phyloP scores from a whole-genome alignment of 2,329 filamentous ascomycete species.

The Xylariaceae sp. region DNA sequence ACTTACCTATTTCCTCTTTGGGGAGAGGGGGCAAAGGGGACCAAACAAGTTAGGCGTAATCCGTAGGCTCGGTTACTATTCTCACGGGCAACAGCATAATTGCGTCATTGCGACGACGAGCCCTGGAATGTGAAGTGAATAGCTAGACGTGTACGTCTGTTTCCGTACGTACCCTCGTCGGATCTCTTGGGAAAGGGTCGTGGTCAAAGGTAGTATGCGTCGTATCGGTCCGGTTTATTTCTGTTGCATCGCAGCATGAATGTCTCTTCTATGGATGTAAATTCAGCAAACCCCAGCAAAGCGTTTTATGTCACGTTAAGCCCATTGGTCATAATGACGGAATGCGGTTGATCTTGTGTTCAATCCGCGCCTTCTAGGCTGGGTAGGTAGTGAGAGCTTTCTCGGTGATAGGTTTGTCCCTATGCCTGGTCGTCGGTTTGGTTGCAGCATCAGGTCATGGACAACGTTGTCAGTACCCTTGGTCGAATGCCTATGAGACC shows the following conservation, averaged over 20 bases:
- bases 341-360: constrained; percentile 12
- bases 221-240: constrained; percentile 16
- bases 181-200: background rate
- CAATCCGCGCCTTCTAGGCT: background rate
- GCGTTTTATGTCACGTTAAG: constrained; percentile 3
- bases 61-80: background rate
- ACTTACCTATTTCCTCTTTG: background rate
- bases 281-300: constrained; percentile 6
- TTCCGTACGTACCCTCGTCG: background rate
- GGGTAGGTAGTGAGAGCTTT: constrained; percentile 1
- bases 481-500: background rate
- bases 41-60: background rate
- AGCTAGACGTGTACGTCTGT: background rate
- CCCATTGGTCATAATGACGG: constrained; percentile 10
- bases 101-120: constrained; percentile 14
- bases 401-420: constrained; percentile 2
- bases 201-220: constrained; percentile 1
- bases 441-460: constrained; percentile 4
- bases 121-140: background rate
- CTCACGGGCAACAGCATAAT: constrained; percentile 6
- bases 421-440: background rate
- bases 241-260: constrained; percentile 17
- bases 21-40: background rate
- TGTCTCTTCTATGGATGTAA: constrained; percentile 6
- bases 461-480: background rate